Evolutionary conservation across 306 rosid genomes (phyloP), one percentile per base, ranked within the genome.

Genomic region (barrel medic (Medicago truncatula)): DNA sequence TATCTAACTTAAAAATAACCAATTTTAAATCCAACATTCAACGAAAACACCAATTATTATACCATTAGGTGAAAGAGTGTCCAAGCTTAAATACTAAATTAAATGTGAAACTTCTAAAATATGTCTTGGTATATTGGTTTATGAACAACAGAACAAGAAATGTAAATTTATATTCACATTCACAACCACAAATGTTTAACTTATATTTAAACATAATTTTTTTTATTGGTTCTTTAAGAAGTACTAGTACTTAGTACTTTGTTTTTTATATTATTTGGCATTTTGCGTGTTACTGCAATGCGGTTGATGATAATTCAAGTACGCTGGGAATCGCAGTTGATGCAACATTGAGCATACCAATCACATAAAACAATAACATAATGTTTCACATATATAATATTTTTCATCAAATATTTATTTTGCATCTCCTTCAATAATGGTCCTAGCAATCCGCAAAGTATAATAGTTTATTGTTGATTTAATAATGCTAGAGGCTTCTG

Each of bases 371-470:
- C 16, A 58, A 58, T 15, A 58, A 73, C 61, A 64, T 79, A 60
- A 75, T 73, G 84, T 89, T 83, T 82, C 79, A 77, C 84, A 80
- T 74, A 83, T 59, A 74, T 39, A 80, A 69, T 25, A 54, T 46
- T 65, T 64, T 80, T 46, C 14, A 46, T 64, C 54, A 63, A 14
- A 41, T 70, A 17, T 64, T 36, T 21, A 23, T 63, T 47, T 47
- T 0, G 47, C 52, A 71, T 72, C 46, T 53, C 75, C 43, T 67
- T 66, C 64, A 47, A 60, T 40, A 74, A 62, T 60, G 14, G 73
- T 53, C 74, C 75, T 70, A 54, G 85, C 86, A 76, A 86, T 78
- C 85, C 64, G 78, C 69, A 72, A 75, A 74, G 25, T 79, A 71
- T 39, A 43, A 10, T n/a, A 54, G 7, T 67, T 66, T 50, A 44